A percentile compares a stretch with the other conserved stretches of the same genome.
Evolutionary conservation across 805 yeast genomes (phyloP).

Genomic region (Komagataella ulmi): DNA sequence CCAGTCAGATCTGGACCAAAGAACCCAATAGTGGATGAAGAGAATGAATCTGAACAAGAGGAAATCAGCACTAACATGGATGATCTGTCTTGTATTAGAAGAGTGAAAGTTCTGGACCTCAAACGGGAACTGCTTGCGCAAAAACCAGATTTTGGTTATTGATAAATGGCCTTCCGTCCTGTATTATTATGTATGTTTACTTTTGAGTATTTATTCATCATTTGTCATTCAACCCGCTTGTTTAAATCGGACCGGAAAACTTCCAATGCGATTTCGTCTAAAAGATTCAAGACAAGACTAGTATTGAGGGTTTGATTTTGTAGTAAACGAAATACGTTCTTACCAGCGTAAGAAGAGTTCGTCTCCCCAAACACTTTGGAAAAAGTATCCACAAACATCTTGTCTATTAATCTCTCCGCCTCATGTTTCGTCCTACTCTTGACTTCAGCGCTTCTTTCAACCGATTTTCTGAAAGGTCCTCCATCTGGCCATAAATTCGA

Average conservation of each 20-base stretch:
- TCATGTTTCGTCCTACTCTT: conserved; percentile 40
- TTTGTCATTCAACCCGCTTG: not conserved
- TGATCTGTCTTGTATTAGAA: not conserved
- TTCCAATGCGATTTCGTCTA: conserved; percentile 43
- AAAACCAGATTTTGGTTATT: not conserved
- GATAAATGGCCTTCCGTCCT: not conserved
- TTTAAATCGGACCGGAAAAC: conserved; percentile 21
- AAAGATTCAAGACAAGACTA: conserved; percentile 42
- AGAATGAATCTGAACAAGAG: not conserved
- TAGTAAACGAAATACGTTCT: conserved; percentile 44
- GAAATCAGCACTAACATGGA: not conserved
- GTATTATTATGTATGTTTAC: no score
- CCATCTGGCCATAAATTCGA: conserved; percentile 39
- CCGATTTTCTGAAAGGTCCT: conserved; percentile 25
- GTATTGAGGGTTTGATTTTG: conserved; percentile 65
- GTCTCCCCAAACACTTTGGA: conserved; percentile 62
- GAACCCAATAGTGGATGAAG: not conserved
- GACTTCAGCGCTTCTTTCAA: conserved; percentile 34
- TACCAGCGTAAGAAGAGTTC: conserved; percentile 51
- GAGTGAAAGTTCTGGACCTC: not conserved
- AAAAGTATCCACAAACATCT: conserved; percentile 37
- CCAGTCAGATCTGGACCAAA: not conserved
- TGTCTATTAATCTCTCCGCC: conserved; percentile 20
- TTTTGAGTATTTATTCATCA: not conserved
- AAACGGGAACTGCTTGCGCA: not conserved